Evolutionary conservation across 192 early-diverging fungal genomes (phyloP), one percentile per base, ranked within the genome.

Genomic region (Umbelopsis sp.): DNA sequence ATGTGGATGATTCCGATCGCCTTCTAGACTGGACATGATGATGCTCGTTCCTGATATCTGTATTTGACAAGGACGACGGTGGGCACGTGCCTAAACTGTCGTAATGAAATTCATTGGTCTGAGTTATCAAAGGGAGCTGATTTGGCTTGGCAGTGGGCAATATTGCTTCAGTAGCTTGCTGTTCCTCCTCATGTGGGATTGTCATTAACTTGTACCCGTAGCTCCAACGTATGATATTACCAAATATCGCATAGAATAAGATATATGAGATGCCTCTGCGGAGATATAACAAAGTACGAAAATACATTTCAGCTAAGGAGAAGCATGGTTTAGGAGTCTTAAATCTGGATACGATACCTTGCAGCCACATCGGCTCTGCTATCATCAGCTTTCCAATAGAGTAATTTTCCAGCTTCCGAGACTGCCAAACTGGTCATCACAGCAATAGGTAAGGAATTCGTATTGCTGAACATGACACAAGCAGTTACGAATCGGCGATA

Each of bases 211-310:
- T 80, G 32, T 90, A 91, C 56, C 93, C 92, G 74, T 92, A 89
- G 26, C 90, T 92, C 93, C 93, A 95, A 17, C 92, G 85, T 59
- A 95, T 66, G 8, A 95, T 82, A 70, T 95, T 95, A 72, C 90
- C 90, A 71, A 95, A 89, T 54, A 92, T 88, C 50, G 89, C 90
- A 76, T 88, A 92, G 47, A 95, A 92, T 41, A 95, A 82, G 24
- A 91, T 91, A 67, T 93, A 95, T 0, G 92, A 91, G 31, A 93
- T 86, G 16, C 90, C 90, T 65, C 91, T 88, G 52, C 24, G 41
- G 44, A 41, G 51, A 73, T 56, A n/a, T 66, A 68, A 74, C 41
- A 65, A 65, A 50, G 26, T 16, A 34, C 16, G 12, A 62, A 62
- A 20, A 34, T 34, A 62, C 2, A n/a, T 31, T 34, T 29, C 26